Evolutionary conservation across 352 stramenopile genomes (phyloP).

Genomic region (Paralagenidium karlingii): DNA sequence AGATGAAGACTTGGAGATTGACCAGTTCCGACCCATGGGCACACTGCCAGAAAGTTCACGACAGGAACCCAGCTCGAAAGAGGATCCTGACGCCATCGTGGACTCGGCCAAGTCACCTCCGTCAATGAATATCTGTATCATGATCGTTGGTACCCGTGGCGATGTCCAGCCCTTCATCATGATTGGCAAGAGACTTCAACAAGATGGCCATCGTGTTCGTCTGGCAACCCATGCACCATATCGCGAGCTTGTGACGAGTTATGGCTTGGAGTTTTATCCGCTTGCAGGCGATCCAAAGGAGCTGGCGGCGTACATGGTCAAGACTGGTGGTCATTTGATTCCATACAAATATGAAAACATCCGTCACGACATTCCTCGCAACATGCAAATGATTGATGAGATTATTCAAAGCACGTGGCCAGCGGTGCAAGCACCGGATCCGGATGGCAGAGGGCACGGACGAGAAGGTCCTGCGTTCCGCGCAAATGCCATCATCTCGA

Average conservation of each 20-base stretch:
- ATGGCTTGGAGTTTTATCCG: conserved; percentile 71
- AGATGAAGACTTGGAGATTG: no score
- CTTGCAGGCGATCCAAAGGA: conserved; percentile 63
- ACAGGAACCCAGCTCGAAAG: no score
- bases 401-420: conserved; percentile 85
- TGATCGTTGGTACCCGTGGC: conserved; percentile 83
- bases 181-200: conserved; percentile 76
- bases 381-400: conserved; percentile 84
- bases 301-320: conserved; percentile 86
- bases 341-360: conserved; percentile 48
- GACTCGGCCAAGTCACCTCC: no score
- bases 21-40: no score
- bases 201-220: conserved; percentile 82
- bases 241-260: conserved; percentile 60
- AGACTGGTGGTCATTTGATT: conserved; percentile 68
- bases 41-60: no score
- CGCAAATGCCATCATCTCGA: conserved; percentile 90
- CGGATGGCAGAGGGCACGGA: conserved; percentile 36
- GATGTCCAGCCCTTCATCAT: conserved; percentile 81
- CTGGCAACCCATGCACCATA: conserved; percentile 86
- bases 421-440: conserved; percentile 64
- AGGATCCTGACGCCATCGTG: no score
- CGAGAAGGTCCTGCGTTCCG: conserved; percentile 46
- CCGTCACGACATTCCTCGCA: conserved; percentile 45
- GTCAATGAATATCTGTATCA: conserved; percentile 81